These are phyloP conservation scores for Leptographium wingfieldii DNA, from an alignment of 2,329 filamentous ascomycete species.

Conservation along the genomic window DNA sequence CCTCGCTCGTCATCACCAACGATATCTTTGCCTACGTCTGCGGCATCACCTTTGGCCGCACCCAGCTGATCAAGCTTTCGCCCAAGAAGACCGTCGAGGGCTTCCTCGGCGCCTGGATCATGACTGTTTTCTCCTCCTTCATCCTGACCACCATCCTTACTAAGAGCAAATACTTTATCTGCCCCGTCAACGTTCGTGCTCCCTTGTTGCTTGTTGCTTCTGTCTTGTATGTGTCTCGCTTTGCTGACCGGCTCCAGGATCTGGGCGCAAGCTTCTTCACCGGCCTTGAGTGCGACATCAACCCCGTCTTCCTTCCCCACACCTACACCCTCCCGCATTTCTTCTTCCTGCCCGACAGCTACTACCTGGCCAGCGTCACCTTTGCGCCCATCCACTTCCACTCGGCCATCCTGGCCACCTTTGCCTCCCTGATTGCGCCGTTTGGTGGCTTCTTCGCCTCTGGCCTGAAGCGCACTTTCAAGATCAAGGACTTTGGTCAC, in stretches of 20 bases:
- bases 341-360: slow-evolving; percentile 52
- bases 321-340: slow-evolving; percentile 61
- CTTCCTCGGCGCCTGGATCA: slow-evolving; percentile 91
- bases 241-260: slow-evolving; percentile 34
- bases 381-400: slow-evolving; percentile 89
- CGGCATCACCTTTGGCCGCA: slow-evolving; percentile 91
- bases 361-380: slow-evolving; percentile 49
- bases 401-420: slow-evolving; percentile 77
- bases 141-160: slow-evolving; percentile 72
- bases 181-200: slow-evolving; percentile 66
- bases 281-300: slow-evolving; percentile 77
- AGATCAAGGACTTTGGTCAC: slow-evolving; percentile 99
- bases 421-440: slow-evolving; percentile 90
- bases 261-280: slow-evolving; percentile 88
- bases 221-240: background rate
- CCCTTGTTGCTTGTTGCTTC: background rate
- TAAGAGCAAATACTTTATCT: slow-evolving; percentile 94
- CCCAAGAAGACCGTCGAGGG: slow-evolving; percentile 99
- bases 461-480: slow-evolving; percentile 94
- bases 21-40: slow-evolving; percentile 98
- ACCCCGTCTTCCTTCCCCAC: slow-evolving; percentile 78
- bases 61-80: slow-evolving; percentile 93
- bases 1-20: slow-evolving; percentile 91
- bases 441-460: slow-evolving; percentile 98
- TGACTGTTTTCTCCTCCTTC: slow-evolving; percentile 79